Percentiles rank a stretch among this genome's conserved stretches.
Evolutionary conservation across 2,329 filamentous ascomycete species (phyloP).

Genomic region (Aspergillus uvarum): DNA sequence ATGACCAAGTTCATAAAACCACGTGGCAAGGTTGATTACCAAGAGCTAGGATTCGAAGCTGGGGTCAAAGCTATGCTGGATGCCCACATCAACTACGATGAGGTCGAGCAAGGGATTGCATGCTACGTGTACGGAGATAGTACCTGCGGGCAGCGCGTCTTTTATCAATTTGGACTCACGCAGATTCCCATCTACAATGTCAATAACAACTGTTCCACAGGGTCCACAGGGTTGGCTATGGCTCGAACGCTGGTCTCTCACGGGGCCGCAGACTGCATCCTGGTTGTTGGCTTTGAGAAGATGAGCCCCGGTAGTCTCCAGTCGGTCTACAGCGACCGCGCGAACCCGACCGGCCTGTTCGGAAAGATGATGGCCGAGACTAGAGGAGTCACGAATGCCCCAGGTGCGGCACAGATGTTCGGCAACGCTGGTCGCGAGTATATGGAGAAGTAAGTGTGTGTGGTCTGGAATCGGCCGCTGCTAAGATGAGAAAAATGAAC

Average conservation of each 20-base stretch:
- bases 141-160: conserved; percentile 92
- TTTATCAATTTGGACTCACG: conserved; percentile 98
- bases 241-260: conserved; percentile 75
- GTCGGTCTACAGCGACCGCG: conserved; percentile 79
- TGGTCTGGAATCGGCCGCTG: not conserved
- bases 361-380: conserved; percentile 79
- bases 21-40: conserved; percentile 89
- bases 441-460: conserved; percentile 72
- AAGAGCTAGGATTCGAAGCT: conserved; percentile 89
- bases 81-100: conserved; percentile 86
- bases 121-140: conserved; percentile 98
- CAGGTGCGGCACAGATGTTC: conserved; percentile 88
- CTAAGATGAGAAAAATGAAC: not conserved
- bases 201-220: conserved; percentile 98
- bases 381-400: conserved; percentile 75
- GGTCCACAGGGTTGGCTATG: conserved; percentile 86
- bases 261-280: conserved; percentile 80
- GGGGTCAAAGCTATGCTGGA: conserved; percentile 80
- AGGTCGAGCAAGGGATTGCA: conserved; percentile 91
- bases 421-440: conserved; percentile 93
- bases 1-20: conserved; percentile 99
- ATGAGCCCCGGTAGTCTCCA: conserved; percentile 91
- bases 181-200: conserved; percentile 95
- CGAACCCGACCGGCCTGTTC: conserved; percentile 73
- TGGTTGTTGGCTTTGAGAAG: conserved; percentile 96